phyloP scores from a whole-genome alignment of 2,329 filamentous ascomycete species.

The Botrytis tulipae region DNA sequence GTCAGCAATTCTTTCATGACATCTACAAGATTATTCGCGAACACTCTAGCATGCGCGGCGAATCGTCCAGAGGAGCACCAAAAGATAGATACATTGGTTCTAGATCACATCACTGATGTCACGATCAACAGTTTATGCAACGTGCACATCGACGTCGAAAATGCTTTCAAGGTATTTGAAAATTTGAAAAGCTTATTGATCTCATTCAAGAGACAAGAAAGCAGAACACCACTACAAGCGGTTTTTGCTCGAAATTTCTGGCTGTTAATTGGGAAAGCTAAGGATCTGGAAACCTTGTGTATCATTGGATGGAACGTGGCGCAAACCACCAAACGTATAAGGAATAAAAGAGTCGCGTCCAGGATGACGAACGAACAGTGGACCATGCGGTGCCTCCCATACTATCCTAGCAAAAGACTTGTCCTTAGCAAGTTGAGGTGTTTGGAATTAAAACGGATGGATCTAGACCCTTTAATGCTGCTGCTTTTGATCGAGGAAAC shows the following conservation, averaged over 20 bases:
- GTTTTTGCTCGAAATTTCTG: conserved; percentile 49
- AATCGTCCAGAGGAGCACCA: conserved; percentile 46
- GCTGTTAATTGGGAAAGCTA: conserved; percentile 49
- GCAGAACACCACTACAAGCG: conserved; percentile 38
- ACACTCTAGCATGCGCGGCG: conserved; percentile 50
- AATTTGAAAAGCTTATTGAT: conserved; percentile 48
- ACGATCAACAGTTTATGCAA: conserved; percentile 50
- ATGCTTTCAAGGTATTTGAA: conserved; percentile 46
- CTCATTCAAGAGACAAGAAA: conserved; percentile 47
- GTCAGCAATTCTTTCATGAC: conserved; percentile 47
- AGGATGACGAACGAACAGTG: conserved; percentile 23
- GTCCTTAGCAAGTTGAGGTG: conserved; percentile 30
- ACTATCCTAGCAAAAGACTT: conserved; percentile 21
- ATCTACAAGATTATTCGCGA: conserved; percentile 52
- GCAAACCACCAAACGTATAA: conserved; percentile 29
- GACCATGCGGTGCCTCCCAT: conserved; percentile 38
- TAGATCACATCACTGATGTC: conserved; percentile 51
- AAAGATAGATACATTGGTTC: conserved; percentile 46
- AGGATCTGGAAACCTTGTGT: conserved; percentile 47
- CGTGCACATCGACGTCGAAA: conserved; percentile 51
- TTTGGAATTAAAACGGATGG: conserved; percentile 38
- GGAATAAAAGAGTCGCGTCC: conserved; percentile 22
- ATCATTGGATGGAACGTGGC: conserved; percentile 43
- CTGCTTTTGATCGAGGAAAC: conserved; percentile 33
- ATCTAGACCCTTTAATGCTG: conserved; percentile 33